These are phyloP conservation scores for Calonectria pseudoturangicola DNA, from an alignment of 2,329 filamentous ascomycete genomes.

Conservation along the genomic window DNA sequence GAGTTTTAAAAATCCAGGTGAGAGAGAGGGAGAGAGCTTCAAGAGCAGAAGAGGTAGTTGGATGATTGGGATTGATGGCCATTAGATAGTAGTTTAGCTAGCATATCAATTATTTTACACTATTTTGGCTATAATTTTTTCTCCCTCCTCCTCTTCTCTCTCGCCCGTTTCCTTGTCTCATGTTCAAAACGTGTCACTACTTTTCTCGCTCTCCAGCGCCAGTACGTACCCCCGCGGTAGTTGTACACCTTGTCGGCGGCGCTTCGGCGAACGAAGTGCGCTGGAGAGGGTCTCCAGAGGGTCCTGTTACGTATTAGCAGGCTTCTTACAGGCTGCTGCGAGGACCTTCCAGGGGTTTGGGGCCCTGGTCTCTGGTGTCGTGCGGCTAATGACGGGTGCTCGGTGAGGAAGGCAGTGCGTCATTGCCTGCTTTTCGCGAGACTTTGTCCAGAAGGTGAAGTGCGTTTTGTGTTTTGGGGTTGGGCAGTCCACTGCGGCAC, in stretches of 20 bases:
- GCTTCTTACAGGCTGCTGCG: constrained; percentile 18
- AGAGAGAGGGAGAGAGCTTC: not conserved
- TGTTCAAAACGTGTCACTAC: constrained; percentile 22
- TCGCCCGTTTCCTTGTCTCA: constrained; percentile 14
- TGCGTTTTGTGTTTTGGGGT: not conserved
- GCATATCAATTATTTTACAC: not conserved
- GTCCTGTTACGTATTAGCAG: constrained; percentile 39
- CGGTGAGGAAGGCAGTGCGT: constrained; percentile 47
- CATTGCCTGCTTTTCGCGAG: constrained; percentile 22
- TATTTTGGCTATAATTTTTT: not conserved
- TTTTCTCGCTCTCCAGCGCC: not conserved
- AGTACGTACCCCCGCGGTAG: constrained; percentile 9
- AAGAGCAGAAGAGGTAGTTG: not conserved
- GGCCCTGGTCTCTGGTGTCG: constrained; percentile 11
- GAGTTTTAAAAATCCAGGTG: not conserved
- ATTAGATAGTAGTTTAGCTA: not conserved
- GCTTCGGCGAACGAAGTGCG: constrained; percentile 37
- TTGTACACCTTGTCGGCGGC: constrained; percentile 21
- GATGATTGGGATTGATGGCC: not conserved
- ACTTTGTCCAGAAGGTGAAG: constrained; percentile 27
- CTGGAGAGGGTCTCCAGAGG: constrained; percentile 30
- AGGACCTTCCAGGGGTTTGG: constrained; percentile 19
- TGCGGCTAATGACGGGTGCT: constrained; percentile 55
- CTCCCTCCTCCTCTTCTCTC: not conserved
- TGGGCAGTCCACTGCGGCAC: constrained; percentile 7